A percentile compares a stretch with the other conserved stretches of the same genome.
Conservation (phyloP, 352 stramenopile genomes). For the Globisporangium paroecandrum region DNA sequence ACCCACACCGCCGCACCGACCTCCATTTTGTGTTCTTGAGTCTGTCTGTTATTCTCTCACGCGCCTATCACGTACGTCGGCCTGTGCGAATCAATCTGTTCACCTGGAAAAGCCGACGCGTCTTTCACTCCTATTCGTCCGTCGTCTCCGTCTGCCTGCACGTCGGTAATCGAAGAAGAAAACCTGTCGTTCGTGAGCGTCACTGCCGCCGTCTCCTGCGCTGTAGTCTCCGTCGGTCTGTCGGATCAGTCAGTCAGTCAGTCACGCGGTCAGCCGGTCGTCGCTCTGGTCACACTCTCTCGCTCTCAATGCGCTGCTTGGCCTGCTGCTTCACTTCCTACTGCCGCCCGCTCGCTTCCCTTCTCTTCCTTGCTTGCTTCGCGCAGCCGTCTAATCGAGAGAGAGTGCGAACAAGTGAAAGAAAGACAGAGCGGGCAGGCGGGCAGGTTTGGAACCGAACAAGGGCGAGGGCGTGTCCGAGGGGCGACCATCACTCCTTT, state of each 20-base stretch:
- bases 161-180: background rate
- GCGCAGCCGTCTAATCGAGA: background rate
- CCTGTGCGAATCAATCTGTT: background rate
- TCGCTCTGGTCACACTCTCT: background rate
- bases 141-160: background rate
- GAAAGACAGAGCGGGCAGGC: constrained; percentile 5
- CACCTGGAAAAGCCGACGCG: background rate
- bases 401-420: constrained; percentile 2
- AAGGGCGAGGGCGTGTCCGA: background rate
- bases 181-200: background rate
- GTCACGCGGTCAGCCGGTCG: background rate
- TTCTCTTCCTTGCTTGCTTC: background rate
- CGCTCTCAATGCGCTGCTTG: background rate
- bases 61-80: background rate
- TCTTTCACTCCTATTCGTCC: background rate
- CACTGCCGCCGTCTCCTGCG: background rate
- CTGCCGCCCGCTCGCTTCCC: background rate
- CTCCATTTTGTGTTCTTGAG: constrained; percentile 44
- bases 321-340: background rate
- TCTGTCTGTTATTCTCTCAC: background rate
- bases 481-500: constrained; percentile 8
- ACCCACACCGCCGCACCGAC: constrained; percentile 73
- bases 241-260: background rate
- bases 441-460: background rate
- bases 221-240: background rate